A percentile compares a stretch with the other conserved stretches of the same genome.
These are phyloP conservation scores for Lanmaoa rubissima DNA, from an alignment of 768 basidiomycete species.

Conservation along the genomic window DNA sequence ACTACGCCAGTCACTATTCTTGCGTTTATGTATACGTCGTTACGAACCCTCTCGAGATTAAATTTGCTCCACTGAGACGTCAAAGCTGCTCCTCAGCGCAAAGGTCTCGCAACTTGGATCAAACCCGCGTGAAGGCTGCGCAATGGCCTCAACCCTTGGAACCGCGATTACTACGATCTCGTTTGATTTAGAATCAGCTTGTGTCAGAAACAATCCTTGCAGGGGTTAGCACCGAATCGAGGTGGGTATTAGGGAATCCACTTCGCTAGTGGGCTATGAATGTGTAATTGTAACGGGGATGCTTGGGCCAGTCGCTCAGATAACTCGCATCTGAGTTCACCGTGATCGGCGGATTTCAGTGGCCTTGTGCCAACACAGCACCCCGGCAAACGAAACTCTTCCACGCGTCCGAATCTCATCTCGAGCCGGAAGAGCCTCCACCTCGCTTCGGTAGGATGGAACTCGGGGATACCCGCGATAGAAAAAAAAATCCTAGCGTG, in stretches of 20 bases:
- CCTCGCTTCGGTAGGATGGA: conserved; percentile 6
- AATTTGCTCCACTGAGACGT: conserved; percentile 12
- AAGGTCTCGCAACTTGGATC: too few relatives aligned
- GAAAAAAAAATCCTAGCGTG: background rate
- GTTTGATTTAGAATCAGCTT: background rate
- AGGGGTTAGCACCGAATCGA: conserved; percentile 7
- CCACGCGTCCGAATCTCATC: conserved; percentile 1
- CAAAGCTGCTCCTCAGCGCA: conserved; percentile 5
- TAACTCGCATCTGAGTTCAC: background rate
- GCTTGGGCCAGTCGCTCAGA: conserved; percentile 4
- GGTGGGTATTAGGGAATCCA: conserved; percentile 7
- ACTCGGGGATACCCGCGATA: conserved; percentile 16
- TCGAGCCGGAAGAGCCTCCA: conserved; percentile 4
- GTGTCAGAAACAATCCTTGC: background rate
- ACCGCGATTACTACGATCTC: conserved; percentile 1
- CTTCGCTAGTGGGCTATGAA: background rate
- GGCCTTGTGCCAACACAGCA: background rate
- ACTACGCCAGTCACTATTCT: background rate
- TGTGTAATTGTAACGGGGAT: conserved; percentile 2
- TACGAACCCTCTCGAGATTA: background rate
- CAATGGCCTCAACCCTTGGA: background rate
- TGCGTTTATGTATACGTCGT: background rate
- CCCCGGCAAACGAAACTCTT: background rate
- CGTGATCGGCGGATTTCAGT: background rate
- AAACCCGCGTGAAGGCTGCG: conserved; percentile 6